phyloP scores from a whole-genome alignment of 352 stramenopile genomes.

The Aphanomyces euteiches region DNA sequence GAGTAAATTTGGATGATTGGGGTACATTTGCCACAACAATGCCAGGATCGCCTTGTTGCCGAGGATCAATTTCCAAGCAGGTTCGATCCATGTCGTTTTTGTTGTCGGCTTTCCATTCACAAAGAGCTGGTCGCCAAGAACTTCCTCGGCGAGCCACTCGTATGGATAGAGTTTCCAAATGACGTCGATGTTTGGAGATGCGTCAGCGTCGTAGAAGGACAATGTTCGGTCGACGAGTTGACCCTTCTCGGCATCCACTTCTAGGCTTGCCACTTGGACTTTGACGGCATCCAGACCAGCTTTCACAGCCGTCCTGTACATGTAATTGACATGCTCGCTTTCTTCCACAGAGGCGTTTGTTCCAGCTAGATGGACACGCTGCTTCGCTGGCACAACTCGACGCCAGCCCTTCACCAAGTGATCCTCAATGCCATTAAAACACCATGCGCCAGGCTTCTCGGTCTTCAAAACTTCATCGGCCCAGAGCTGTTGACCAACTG shows the following conservation, averaged over 20 bases:
- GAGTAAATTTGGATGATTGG: conserved; percentile 13
- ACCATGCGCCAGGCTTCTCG: not conserved
- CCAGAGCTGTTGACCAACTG: conserved; percentile 13
- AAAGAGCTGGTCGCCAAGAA: not conserved
- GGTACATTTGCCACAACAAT: conserved; percentile 15
- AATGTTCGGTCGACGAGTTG: not conserved
- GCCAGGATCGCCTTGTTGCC: conserved; percentile 20
- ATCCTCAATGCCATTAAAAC: conserved; percentile 20
- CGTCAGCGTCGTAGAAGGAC: not conserved
- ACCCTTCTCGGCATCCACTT: not conserved
- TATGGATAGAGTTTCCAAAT: conserved; percentile 25
- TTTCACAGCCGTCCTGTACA: not conserved
- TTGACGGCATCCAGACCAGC: not conserved
- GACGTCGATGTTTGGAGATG: not conserved
- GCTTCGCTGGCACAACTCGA: not conserved
- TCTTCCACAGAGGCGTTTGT: conserved; percentile 7
- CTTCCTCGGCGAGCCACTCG: conserved; percentile 16
- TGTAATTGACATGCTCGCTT: not conserved
- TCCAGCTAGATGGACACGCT: not conserved
- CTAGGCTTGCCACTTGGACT: not conserved
- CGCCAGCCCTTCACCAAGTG: not conserved
- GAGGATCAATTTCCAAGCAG: conserved; percentile 17
- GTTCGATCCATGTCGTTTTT: conserved; percentile 2
- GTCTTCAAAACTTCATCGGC: not conserved
- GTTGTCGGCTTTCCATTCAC: not conserved